Percentiles rank a stretch among this genome's conserved stretches.
Evolutionary conservation across 2,329 filamentous ascomycete species (phyloP).

Genomic region (Plenodomus tracheiphilus): DNA sequence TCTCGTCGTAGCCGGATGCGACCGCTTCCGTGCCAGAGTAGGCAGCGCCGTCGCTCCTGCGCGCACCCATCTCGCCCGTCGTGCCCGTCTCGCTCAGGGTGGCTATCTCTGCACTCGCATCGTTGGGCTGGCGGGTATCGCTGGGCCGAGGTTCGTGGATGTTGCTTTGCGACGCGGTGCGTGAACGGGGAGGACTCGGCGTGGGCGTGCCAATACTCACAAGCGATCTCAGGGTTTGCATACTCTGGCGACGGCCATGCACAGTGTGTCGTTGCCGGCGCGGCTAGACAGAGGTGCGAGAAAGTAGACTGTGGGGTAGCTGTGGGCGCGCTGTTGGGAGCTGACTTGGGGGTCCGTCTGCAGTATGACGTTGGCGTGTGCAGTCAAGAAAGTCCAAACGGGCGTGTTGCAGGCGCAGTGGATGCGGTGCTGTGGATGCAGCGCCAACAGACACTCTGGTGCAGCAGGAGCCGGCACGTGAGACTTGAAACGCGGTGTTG

Average conservation of each 20-base stretch:
- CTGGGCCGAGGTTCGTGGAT: constrained; percentile 34
- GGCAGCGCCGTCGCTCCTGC: constrained; percentile 19
- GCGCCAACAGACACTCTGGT: neutral
- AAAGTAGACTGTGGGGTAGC: constrained; percentile 4
- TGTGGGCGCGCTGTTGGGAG: constrained; percentile 13
- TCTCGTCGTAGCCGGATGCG: constrained; percentile 60
- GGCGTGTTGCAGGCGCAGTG: too few species aligned
- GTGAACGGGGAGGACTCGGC: constrained; percentile 55
- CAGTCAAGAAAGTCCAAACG: neutral
- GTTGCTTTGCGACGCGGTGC: constrained; percentile 58
- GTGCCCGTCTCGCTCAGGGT: constrained; percentile 34
- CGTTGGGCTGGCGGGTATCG: constrained; percentile 28
- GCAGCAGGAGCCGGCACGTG: neutral
- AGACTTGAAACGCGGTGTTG: neutral
- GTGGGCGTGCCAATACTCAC: constrained; percentile 69
- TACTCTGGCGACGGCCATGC: constrained; percentile 63
- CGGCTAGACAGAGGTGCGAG: neutral
- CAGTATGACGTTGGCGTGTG: neutral
- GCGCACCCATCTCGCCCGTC: constrained; percentile 36
- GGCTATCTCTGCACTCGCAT: constrained; percentile 39
- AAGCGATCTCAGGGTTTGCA: constrained; percentile 97
- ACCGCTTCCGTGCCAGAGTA: constrained; percentile 32
- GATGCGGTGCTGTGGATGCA: neutral
- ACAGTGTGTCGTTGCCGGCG: constrained; percentile 5
- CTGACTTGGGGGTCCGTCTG: neutral